A percentile compares a stretch with the other conserved stretches of the same genome.
These are phyloP conservation scores for Arachnomyces sp. DNA, from an alignment of 2,329 filamentous ascomycete species.

Conservation along the genomic window DNA sequence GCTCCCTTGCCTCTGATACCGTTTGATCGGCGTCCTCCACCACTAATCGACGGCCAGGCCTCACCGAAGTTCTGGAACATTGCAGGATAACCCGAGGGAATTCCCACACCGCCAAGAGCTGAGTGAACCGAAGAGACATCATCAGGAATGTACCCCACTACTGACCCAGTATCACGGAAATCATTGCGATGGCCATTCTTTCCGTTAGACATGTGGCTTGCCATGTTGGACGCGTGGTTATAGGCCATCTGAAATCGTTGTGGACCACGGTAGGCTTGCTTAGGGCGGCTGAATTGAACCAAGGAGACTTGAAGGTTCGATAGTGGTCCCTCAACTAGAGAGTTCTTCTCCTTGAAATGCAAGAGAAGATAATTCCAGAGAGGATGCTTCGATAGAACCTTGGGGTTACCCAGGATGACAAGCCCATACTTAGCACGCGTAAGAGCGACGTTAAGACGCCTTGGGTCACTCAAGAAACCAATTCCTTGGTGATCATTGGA, in stretches of 20 bases:
- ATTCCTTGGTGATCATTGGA: constrained; percentile 99
- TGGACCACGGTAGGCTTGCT: constrained; percentile 81
- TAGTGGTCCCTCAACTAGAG: constrained; percentile 87
- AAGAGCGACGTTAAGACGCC: constrained; percentile 91
- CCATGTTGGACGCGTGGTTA: constrained; percentile 55
- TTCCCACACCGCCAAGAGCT: constrained; percentile 73
- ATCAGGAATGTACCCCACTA: constrained; percentile 91
- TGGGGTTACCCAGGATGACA: constrained; percentile 94
- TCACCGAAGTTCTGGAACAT: constrained; percentile 96
- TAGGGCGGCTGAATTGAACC: constrained; percentile 88
- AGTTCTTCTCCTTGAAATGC: constrained; percentile 95
- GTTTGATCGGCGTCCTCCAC: constrained; percentile 52
- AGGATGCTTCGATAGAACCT: constrained; percentile 94
- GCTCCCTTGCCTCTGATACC: constrained; percentile 60
- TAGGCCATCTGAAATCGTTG: constrained; percentile 80
- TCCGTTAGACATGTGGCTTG: constrained; percentile 44
- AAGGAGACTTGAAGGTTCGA: constrained; percentile 94
- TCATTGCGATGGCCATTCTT: constrained; percentile 43
- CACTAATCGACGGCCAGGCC: constrained; percentile 75
- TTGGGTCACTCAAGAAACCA: constrained; percentile 94
- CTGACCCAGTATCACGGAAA: constrained; percentile 70
- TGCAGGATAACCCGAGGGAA: constrained; percentile 75
- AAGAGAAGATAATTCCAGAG: constrained; percentile 92
- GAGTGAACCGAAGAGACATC: constrained; percentile 95
- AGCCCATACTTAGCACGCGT: constrained; percentile 95